Evolutionary conservation across 2,329 filamentous ascomycete genomes (phyloP).

Genomic region (Exophiala alcalophila): DNA sequence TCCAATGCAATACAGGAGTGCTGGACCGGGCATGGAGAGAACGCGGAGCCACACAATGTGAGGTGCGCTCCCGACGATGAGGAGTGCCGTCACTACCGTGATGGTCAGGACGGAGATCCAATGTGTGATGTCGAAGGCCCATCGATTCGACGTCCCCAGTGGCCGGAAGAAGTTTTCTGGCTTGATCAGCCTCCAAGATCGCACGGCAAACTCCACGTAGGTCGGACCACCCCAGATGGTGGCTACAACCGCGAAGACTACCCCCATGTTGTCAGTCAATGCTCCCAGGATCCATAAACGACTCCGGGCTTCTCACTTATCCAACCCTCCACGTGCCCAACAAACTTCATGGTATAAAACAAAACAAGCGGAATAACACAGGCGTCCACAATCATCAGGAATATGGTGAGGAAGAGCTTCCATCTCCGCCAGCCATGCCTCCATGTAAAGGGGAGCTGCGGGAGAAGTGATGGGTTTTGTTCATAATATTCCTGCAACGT

Average conservation of each 20-base stretch:
- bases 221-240: slow-evolving; percentile 32
- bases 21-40: slow-evolving; percentile 29
- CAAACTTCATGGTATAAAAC: slow-evolving; percentile 30
- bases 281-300: too few relatives aligned
- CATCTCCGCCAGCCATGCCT: slow-evolving; percentile 28
- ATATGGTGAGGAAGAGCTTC: slow-evolving; percentile 28
- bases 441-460: slow-evolving; percentile 31
- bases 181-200: slow-evolving; percentile 29
- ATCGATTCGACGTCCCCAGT: slow-evolving; percentile 27
- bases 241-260: slow-evolving; percentile 31
- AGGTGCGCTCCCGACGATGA: slow-evolving; percentile 30
- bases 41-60: slow-evolving; percentile 31
- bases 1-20: slow-evolving; percentile 23
- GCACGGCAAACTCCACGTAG: slow-evolving; percentile 30
- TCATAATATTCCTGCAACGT: slow-evolving; percentile 31
- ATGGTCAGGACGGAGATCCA: slow-evolving; percentile 29
- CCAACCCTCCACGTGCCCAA: slow-evolving; percentile 27
- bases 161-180: slow-evolving; percentile 31
- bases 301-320: slow-evolving; percentile 26
- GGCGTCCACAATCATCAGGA: slow-evolving; percentile 30
- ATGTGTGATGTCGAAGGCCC: slow-evolving; percentile 30
- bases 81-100: slow-evolving; percentile 23
- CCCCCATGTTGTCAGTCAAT: slow-evolving; percentile 1
- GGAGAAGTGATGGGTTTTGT: slow-evolving; percentile 28
- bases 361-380: slow-evolving; percentile 30